phyloP scores from a whole-genome alignment of 495 filamentous ascomycete genomes.

The Talaromyces thailandensis region DNA sequence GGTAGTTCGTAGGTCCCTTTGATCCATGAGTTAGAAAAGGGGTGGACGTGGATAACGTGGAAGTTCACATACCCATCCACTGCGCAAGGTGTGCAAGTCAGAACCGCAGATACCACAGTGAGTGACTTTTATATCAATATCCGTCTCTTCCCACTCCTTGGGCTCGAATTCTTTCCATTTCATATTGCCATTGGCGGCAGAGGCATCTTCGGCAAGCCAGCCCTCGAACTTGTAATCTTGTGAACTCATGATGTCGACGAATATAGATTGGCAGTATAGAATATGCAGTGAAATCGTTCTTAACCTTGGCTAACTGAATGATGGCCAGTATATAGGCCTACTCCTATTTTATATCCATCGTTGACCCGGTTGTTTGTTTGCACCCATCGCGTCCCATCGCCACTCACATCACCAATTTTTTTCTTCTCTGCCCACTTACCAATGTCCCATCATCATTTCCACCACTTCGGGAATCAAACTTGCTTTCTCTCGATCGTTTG shows the following conservation, averaged over 20 bases:
- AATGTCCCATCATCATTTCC: not conserved
- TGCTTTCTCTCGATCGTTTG: not conserved
- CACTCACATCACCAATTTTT: not conserved
- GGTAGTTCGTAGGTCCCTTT: not conserved
- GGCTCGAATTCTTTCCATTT: conserved; percentile 68
- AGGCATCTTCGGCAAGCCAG: conserved; percentile 62
- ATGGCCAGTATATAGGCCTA: not conserved
- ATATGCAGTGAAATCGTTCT: not conserved
- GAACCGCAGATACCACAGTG: conserved; percentile 40
- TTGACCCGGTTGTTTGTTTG: not conserved
- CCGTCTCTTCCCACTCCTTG: conserved; percentile 72
- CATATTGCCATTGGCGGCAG: conserved; percentile 64
- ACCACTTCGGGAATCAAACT: not conserved
- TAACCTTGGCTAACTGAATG: not conserved
- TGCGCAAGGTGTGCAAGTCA: conserved; percentile 66
- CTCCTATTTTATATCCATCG: not conserved
- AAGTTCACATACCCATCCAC: conserved; percentile 48
- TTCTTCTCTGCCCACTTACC: not conserved
- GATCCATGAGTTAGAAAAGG: conserved; percentile 10
- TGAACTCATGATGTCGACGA: not conserved
- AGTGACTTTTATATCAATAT: conserved; percentile 48
- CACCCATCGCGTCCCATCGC: not conserved
- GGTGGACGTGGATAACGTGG: not conserved
- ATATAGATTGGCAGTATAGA: not conserved
- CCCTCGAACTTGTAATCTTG: conserved; percentile 63